These are phyloP conservation scores for Neurospora sp. DNA, from an alignment of 495 filamentous ascomycete species.

Conservation along the genomic window DNA sequence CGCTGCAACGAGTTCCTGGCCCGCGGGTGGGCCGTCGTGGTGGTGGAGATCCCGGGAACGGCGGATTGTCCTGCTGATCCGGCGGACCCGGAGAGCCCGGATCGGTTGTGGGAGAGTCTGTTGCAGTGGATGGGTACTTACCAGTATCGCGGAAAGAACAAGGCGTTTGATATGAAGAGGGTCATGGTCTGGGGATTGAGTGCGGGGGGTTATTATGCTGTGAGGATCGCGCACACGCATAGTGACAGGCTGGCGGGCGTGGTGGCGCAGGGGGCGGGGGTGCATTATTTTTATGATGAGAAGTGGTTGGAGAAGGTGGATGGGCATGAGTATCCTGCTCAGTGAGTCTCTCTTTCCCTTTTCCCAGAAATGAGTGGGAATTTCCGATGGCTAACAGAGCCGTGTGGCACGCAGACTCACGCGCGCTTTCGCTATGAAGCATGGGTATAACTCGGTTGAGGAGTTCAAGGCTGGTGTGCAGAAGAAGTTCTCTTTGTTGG, in stretches of 20 bases:
- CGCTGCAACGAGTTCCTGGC: slow-evolving; percentile 55
- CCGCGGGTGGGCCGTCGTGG: slow-evolving; percentile 50
- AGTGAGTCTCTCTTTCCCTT: slow-evolving; percentile 29
- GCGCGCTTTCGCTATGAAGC: slow-evolving; percentile 59
- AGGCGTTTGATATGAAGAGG: slow-evolving; percentile 48
- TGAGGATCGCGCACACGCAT: slow-evolving; percentile 66
- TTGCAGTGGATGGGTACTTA: slow-evolving; percentile 51
- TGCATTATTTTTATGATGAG: slow-evolving; percentile 53
- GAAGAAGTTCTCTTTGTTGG: slow-evolving; percentile 63
- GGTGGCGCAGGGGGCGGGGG: slow-evolving; percentile 64
- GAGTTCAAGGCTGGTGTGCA: slow-evolving; percentile 51
- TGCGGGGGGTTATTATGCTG: slow-evolving; percentile 68
- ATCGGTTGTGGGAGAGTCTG: slow-evolving; percentile 54
- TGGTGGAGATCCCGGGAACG: slow-evolving; percentile 71
- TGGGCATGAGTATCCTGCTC: slow-evolving; percentile 71
- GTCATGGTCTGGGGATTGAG: slow-evolving; percentile 66
- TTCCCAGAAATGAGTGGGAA: neutral
- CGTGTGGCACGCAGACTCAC: slow-evolving; percentile 35
- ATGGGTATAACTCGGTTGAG: slow-evolving; percentile 51
- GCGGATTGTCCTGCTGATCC: slow-evolving; percentile 64
- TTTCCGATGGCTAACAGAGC: neutral
- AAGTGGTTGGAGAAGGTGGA: slow-evolving; percentile 60
- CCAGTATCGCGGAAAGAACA: neutral
- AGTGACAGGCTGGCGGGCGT: slow-evolving; percentile 44
- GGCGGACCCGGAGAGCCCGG: slow-evolving; percentile 34